Base-by-base conservation (phyloP, 1,139 yeast genomes). In the Arxiozyma heterogenica region DNA sequence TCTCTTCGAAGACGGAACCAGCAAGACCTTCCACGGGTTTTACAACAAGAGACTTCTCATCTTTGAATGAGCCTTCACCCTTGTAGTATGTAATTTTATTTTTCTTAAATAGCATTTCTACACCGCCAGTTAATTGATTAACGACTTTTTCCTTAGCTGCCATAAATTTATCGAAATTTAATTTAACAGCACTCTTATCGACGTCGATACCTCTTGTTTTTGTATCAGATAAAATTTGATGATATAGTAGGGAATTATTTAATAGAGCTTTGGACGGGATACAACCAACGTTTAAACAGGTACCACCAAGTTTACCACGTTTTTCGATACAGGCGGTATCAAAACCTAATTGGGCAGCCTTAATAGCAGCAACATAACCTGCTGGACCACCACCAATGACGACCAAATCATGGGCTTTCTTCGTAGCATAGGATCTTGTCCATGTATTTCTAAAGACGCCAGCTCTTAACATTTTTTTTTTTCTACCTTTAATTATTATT, bases 351-450 rank as follows among this genome's bases (percentile, higher is more conserved):
- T 94, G 99, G 52, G 98, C 98, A 56, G 97, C 97, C 74, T 89
- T 91, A 72, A 94, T 94, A 68, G 99, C 98, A 55, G 98, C 98
- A 63, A 94, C 95, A 69, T 87, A 87, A 59, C 99, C 99, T 73
- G 98, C 99, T 61, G 99, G 99, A 56, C 99, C 99, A 66, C 97
- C 98, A 63, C 99, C 99, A 68, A 94, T 86, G 63, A 94, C 89
- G 55, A 91, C 95, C 56, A 91, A 82, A 68, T 93, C 98, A 71
- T 88, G 94, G 38, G 49, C 27, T 23, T 52, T 45, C 25, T 51
- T 51, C 11, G 53, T 51, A 4, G 62, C 56, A 51, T 59, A 60
- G 38, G 55, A 45, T 55, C 66, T 63, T 39, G 53, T 55, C 48
- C 43, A 47, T 17, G 43, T 23, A 17, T 6, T 38, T 47, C 30